Conservation (phyloP, 2,329 filamentous ascomycete genomes). For the Phialemoniopsis sp. region DNA sequence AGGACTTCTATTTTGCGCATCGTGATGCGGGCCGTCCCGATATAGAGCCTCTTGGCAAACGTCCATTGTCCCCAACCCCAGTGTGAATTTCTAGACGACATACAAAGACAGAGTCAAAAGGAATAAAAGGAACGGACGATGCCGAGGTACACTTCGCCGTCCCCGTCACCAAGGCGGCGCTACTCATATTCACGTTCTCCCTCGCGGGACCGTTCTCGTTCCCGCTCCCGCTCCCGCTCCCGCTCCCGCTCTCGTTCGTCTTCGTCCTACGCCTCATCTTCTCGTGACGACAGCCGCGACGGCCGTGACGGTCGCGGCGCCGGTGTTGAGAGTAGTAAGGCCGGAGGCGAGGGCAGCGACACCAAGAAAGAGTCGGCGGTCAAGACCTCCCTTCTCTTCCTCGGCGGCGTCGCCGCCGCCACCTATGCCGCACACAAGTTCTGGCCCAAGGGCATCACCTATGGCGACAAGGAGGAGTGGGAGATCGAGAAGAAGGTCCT, state of each 20-base stretch:
- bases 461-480: slow-evolving; percentile 32
- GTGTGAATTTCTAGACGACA: not conserved
- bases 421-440: slow-evolving; percentile 28
- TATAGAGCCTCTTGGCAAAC: not conserved
- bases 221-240: slow-evolving; percentile 5
- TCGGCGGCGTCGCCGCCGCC: slow-evolving; percentile 30
- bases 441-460: slow-evolving; percentile 30
- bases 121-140: no score
- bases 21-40: not conserved
- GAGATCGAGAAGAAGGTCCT: slow-evolving; percentile 3
- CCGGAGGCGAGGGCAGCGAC: slow-evolving; percentile 1
- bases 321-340: not conserved
- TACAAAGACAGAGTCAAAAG: no score
- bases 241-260: slow-evolving; percentile 6
- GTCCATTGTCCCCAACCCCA: not conserved
- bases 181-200: no score
- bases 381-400: slow-evolving; percentile 29
- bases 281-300: not conserved
- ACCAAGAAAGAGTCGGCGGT: slow-evolving; percentile 12
- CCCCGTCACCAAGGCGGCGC: not conserved
- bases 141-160: not conserved
- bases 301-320: not conserved
- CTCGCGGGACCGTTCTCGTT: not conserved
- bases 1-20: no score
- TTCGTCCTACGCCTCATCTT: slow-evolving; percentile 5